Percentiles rank a stretch among this genome's conserved stretches.
Evolutionary conservation across 2,329 filamentous ascomycete genomes (phyloP).

Genomic region (Scedosporium dehoogii): DNA sequence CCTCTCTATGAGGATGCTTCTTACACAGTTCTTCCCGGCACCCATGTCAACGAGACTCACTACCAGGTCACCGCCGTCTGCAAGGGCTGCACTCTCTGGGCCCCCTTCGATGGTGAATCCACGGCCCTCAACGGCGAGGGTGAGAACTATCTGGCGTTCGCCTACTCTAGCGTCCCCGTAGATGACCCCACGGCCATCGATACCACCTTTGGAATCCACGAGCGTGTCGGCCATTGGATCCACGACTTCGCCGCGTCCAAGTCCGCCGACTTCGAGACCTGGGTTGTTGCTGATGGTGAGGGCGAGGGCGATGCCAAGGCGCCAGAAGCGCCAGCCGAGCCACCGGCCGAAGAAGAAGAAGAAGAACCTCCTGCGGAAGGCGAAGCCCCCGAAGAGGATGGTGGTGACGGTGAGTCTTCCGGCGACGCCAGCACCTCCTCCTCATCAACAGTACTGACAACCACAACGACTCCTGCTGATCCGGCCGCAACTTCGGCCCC

Average conservation of each 20-base stretch:
- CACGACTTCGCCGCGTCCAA: constrained; percentile 24
- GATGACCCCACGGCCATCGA: constrained; percentile 24
- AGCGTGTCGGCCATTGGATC: constrained; percentile 29
- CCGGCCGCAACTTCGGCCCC: neutral
- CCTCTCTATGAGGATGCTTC: constrained; percentile 19
- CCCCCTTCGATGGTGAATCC: constrained; percentile 16
- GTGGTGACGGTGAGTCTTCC: constrained; percentile 7
- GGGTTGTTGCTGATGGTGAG: constrained; percentile 11
- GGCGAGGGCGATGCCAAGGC: neutral
- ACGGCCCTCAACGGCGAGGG: constrained; percentile 25
- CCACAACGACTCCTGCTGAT: constrained; percentile 8
- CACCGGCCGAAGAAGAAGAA: neutral
- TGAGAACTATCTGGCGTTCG: constrained; percentile 29
- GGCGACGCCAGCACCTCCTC: constrained; percentile 8
- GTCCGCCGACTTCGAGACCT: constrained; percentile 22
- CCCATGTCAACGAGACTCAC: constrained; percentile 21
- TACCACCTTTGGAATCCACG: constrained; percentile 31
- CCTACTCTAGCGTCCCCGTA: constrained; percentile 25
- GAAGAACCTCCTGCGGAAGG: constrained; percentile 3
- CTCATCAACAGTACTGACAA: constrained; percentile 8
- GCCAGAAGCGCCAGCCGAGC: neutral
- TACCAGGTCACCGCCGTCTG: constrained; percentile 25
- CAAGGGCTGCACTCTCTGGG: constrained; percentile 31
- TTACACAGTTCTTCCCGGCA: constrained; percentile 25
- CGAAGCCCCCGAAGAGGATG: neutral